Evolutionary conservation across 1,284 basidiomycete genomes (phyloP), one percentile per base, ranked within the genome.

Genomic region (Stygiomarasmius scandens): DNA sequence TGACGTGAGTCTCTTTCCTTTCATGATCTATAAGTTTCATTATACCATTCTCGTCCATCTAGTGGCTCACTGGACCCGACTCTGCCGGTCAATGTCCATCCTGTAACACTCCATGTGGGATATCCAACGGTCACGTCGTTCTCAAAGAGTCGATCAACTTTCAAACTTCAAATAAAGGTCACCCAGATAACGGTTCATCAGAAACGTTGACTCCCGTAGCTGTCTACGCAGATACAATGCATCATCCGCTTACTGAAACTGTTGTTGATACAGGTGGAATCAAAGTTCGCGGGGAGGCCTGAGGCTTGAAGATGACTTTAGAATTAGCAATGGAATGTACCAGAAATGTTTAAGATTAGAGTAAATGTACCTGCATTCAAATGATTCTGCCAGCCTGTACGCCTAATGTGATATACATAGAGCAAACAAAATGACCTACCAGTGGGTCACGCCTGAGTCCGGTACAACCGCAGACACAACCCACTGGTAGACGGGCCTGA

Each of bases 41-140:
- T 2, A 12, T 34, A 25, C 32, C 14, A 8, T 41, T 41, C 4
- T 41, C 38, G 38, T 41, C 38, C 29, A 38, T 19, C 22, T 14
- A 55, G 54, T 55, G 54, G 54, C 22, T 55, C 11, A 55, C 25
- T 20, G 48, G 54, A 1, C 54, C 54, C 27, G 38, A 46, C 8
- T 49, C 54, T 6, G 36, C 48, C 16, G 54, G 54, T 16, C 48
- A 20, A 38, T 55, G 54, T 16, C 54, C 54, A 12, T 55, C 54
- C 16, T 55, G 54, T 19, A 24, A 41, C 3, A 55, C 54, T 14
- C 47, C 54, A 9, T 55, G 54, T 29, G 44, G 24, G 9, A 49
- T 55, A 0, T n/a, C 10, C 12, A 55, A 55, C 11, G 36, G 47
- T n/a, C 6, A 41, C 6, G 38, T 41, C 38, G 38, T 41, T 5